Conservation (phyloP, 2,329 filamentous ascomycete species). For the Hypoxylon sp. region DNA sequence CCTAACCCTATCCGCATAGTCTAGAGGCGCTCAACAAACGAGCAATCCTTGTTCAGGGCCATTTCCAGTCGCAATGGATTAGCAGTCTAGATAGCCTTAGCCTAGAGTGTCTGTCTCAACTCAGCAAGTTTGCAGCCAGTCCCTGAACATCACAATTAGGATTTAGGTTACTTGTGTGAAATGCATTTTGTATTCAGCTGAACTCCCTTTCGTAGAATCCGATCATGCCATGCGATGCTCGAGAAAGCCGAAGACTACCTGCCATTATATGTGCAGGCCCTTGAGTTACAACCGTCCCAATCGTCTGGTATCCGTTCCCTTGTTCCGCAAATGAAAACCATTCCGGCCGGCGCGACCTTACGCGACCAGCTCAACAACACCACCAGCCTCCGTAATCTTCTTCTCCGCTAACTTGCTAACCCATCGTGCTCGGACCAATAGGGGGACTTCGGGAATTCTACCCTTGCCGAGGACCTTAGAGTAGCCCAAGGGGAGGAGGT, state of each 20-base stretch:
- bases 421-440: conserved; percentile 96
- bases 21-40: neutral
- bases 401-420: conserved; percentile 96
- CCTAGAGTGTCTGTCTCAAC: neutral
- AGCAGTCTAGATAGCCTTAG: conserved; percentile 6
- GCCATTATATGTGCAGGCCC: conserved; percentile 45
- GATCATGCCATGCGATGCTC: conserved; percentile 53
- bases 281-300: conserved; percentile 49
- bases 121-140: conserved; percentile 7
- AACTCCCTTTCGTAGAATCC: conserved; percentile 52
- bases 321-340: conserved; percentile 47
- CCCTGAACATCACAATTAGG: conserved; percentile 29
- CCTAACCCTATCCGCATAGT: neutral
- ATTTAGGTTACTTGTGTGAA: conserved; percentile 40
- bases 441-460: conserved; percentile 89
- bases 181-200: conserved; percentile 52
- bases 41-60: neutral
- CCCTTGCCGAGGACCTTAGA: conserved; percentile 99
- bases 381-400: conserved; percentile 99
- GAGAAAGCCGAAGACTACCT: conserved; percentile 50
- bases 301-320: conserved; percentile 50
- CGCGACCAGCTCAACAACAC: conserved; percentile 95
- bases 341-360: conserved; percentile 63
- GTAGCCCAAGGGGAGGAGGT: conserved; percentile 97
- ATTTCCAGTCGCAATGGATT: neutral